Evolutionary conservation across 495 filamentous ascomycete species (phyloP), one percentile per base, ranked within the genome.

Genomic region (Entonaema liquescens): DNA sequence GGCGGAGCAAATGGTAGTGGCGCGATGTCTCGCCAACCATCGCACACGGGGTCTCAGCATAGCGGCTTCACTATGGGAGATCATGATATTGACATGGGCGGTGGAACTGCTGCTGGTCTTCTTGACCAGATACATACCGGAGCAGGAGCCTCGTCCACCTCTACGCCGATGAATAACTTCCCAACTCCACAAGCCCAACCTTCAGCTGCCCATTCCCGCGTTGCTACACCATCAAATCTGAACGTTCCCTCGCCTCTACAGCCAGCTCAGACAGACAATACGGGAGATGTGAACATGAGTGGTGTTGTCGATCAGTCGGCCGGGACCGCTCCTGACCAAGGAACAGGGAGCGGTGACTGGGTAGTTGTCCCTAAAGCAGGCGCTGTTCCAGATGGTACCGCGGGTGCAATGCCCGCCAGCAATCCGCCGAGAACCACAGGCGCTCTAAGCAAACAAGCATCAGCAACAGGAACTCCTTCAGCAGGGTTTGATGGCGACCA

Each of bases 61-160:
- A 85, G 84, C 71, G 86, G 83, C n/a, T 78, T 84, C 35, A 80
- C 86, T 77, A 75, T 83, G 44, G 82, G 80, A 2, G 87, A 89
- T 71, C 81, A 82, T 11, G 90, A 91, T 73, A 85, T 92, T 67
- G 84, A 90, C 61, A 89, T 92, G 88, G 89, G 87, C 26, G 84
- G 87, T 29, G 84, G 87, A 31, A 87, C 86, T 1, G 86, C 83
- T 1, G 88, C 86, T 40, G 84, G 88, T 57, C 78, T 91, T 19
- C 80, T 91, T 7, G 86, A 91, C 75, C 88, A 91, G 70, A 90
- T 90, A 77, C 83, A 87, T 70, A 80, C 80, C 21, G 86, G 85
- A 67, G 79, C 80, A 28, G 86, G 84, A 58, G 81, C 84, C 56
- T 86, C 87, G 19, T 80, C 83, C 13, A 82, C 82, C 26, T 85